phyloP scores from a whole-genome alignment of 2,329 filamentous ascomycete species.

The Monilinia laxa region DNA sequence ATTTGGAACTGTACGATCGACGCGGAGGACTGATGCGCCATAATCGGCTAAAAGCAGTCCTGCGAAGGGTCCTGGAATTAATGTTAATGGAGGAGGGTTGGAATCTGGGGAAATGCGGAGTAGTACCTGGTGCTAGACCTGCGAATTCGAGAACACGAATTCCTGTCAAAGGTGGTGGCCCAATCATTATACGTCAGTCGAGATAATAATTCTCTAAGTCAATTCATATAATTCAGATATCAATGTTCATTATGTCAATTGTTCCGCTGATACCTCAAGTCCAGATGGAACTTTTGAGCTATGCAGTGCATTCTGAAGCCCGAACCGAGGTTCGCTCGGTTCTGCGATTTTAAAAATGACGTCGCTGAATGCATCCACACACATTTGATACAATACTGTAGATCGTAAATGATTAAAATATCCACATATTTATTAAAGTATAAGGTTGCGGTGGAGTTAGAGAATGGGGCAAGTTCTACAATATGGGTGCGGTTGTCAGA shows the following conservation, averaged over 20 bases:
- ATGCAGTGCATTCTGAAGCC: no score
- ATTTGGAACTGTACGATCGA: slow-evolving; percentile 65
- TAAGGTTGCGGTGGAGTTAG: no score
- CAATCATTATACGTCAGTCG: slow-evolving; percentile 29
- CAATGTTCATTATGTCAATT: neutral
- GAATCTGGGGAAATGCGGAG: slow-evolving; percentile 44
- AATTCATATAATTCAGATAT: neutral
- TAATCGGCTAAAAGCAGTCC: slow-evolving; percentile 87
- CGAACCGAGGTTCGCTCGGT: no score
- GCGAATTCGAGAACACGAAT: slow-evolving; percentile 66
- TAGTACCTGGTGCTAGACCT: slow-evolving; percentile 56
- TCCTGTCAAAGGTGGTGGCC: slow-evolving; percentile 51
- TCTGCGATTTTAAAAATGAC: no score
- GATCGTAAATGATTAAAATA: no score
- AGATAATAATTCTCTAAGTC: neutral
- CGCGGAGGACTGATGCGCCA: slow-evolving; percentile 81
- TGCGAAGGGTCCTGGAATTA: slow-evolving; percentile 71
- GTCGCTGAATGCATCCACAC: no score
- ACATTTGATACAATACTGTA: no score
- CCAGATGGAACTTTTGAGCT: neutral
- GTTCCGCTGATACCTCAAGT: neutral
- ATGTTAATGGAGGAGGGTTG: slow-evolving; percentile 12
- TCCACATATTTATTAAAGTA: no score
- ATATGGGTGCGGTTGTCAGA: no score
- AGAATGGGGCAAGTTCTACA: no score